Conservation (phyloP, 331 rosid genomes). For the Cydonia oblonga region DNA sequence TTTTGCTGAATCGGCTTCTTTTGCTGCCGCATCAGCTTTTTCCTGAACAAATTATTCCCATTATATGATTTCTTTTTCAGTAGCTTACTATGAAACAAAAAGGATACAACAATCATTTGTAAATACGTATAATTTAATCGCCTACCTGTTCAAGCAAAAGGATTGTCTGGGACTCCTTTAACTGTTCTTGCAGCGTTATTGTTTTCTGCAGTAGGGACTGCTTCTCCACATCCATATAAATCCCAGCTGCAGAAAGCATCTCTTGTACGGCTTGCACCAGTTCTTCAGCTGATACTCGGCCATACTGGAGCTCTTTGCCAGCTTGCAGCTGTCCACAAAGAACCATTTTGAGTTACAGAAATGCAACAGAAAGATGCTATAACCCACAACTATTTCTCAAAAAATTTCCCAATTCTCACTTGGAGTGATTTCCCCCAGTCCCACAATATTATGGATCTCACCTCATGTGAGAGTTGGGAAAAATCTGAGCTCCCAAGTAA, state of each 20-base stretch:
- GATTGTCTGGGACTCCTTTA: constrained; percentile 72
- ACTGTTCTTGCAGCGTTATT: constrained; percentile 64
- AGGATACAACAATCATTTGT: background rate
- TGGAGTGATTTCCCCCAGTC: background rate
- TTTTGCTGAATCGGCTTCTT: constrained; percentile 90
- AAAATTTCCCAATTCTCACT: background rate
- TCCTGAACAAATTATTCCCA: constrained; percentile 40
- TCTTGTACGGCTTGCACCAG: constrained; percentile 90
- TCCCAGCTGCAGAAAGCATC: constrained; percentile 87
- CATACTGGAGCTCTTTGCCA: constrained; percentile 48
- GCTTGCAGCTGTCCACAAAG: constrained; percentile 31
- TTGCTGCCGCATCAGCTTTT: constrained; percentile 61
- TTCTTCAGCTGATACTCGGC: constrained; percentile 79
- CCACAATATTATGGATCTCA: background rate
- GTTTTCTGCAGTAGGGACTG: constrained; percentile 72
- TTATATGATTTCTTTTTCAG: background rate
- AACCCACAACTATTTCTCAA: background rate
- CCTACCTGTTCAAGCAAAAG: constrained; percentile 85
- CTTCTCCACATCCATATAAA: constrained; percentile 78
- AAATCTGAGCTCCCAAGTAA: background rate
- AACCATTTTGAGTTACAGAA: constrained; percentile 27
- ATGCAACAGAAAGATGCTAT: background rate
- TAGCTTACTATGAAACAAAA: background rate
- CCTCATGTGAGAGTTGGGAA: background rate
- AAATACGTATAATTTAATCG: background rate